phyloP scores from a whole-genome alignment of 1,139 yeast species.

The Candida anutae region DNA sequence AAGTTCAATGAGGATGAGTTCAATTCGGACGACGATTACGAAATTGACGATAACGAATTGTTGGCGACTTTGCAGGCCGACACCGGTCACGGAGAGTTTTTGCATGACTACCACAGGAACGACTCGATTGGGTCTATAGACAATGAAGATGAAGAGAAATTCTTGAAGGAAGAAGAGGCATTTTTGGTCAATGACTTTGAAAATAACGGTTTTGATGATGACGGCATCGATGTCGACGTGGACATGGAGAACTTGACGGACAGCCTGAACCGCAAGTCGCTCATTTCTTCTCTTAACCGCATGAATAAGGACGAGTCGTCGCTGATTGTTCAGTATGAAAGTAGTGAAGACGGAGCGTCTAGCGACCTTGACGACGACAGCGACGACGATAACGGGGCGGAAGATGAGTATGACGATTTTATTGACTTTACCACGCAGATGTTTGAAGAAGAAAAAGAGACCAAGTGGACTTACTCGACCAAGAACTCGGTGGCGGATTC shows the following conservation, averaged over 20 bases:
- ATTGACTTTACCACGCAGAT: conserved; percentile 11
- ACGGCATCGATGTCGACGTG: too few species aligned
- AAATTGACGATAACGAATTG: conserved; percentile 65
- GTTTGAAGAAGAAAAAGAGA: conserved; percentile 4
- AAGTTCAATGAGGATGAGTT: conserved; percentile 45
- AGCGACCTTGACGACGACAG: conserved; percentile 18
- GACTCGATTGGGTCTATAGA: conserved; percentile 42
- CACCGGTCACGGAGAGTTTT: conserved; percentile 29
- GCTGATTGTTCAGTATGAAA: conserved; percentile 24
- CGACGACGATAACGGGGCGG: conserved; percentile 19
- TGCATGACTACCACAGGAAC: conserved; percentile 14
- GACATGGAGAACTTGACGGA: conserved; percentile 12
- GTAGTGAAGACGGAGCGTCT: conserved; percentile 16
- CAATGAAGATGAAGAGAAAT: conserved; percentile 46
- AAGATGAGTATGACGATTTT: conserved; percentile 15
- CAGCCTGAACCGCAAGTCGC: conserved; percentile 9
- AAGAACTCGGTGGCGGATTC: too few species aligned
- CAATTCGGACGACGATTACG: conserved; percentile 61
- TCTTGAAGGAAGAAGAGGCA: conserved; percentile 40
- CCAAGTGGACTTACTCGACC: too few species aligned
- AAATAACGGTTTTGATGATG: conserved; percentile 41
- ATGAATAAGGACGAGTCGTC: conserved; percentile 13
- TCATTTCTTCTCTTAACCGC: conserved; percentile 19
- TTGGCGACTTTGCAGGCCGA: conserved; percentile 63
- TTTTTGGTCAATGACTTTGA: conserved; percentile 43